Conservation (phyloP, 306 rosid genomes). For the Herpetospermum pedunculosum region DNA sequence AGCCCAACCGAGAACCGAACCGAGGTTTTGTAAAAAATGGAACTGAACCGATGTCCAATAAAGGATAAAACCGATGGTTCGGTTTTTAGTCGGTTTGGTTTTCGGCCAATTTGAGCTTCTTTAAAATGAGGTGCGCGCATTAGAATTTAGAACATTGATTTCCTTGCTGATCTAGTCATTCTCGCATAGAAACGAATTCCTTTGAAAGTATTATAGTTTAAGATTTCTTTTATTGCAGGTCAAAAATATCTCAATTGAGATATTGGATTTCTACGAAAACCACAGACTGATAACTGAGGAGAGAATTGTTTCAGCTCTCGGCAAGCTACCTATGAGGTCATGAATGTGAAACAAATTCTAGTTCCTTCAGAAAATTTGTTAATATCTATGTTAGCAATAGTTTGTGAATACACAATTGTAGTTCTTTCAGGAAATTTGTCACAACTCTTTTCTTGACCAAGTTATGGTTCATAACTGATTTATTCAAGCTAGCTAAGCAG, state of each 20-base stretch:
- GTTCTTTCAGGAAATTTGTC: background rate
- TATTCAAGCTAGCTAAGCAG: background rate
- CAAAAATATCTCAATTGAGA: slow-evolving; percentile 83
- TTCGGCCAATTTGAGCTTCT: no score
- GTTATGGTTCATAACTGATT: background rate
- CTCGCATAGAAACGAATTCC: background rate
- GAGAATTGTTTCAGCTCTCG: slow-evolving; percentile 48
- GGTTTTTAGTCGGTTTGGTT: no score
- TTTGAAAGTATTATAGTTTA: background rate
- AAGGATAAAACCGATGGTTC: no score
- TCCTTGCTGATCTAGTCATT: no score
- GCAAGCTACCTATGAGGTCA: slow-evolving; percentile 41
- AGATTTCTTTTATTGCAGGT: slow-evolving; percentile 32
- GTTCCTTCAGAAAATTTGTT: background rate
- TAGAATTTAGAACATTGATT: no score
- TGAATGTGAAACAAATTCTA: slow-evolving; percentile 6
- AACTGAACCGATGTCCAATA: no score
- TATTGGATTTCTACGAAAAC: slow-evolving; percentile 79
- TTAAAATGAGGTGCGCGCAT: no score
- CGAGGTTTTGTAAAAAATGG: no score
- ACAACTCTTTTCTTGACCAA: background rate
- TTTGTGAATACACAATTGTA: background rate
- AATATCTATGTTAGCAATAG: background rate
- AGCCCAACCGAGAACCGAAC: no score
- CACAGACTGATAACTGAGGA: slow-evolving; percentile 40